Base-by-base conservation (phyloP, 2,329 filamentous ascomycete species). In the Trichoderma hamatum region DNA sequence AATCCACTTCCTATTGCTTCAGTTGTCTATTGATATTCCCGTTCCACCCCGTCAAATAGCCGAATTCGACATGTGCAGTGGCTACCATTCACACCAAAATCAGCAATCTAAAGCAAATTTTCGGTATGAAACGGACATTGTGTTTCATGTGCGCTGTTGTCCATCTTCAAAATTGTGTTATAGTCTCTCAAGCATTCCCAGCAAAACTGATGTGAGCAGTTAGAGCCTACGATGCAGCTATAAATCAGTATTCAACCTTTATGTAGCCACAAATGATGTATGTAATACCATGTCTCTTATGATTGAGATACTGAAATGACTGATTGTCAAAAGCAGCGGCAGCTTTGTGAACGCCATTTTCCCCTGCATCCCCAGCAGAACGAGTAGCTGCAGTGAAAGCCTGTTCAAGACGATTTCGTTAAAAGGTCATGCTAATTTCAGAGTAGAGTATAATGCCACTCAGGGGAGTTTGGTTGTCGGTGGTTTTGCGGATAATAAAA, bases 161-260 rank as follows among this genome's bases (percentile, higher is more conserved):
- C 59, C 21, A 16, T 62, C 39, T 26, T 49, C 10, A 62, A 14
- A 62, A 62, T 62, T 21, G 59, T 51, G 39, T 32, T 51, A n/a
- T 62, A 62, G 59, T 62, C 43, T 21, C 14, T 16, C 16, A 49
- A n/a, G n/a, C 59, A 62, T 34, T 62, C 59, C 59, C 59, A 62
- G 6, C 59, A 62, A 39, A 62, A 62, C 28, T 62, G 59, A 19
- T 62, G 30, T 32, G 21, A 30, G 28, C 59, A 62, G 21, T 39
- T 30, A 34, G 39, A 62, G 26, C 59, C 59, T 62, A 39, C 19
- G 36, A 13, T 62, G 32, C 51, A 14, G 13, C 51, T 32, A 34
- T 43, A 43, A 2, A 43, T 60, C 26, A 60, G 56, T 21, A 39
- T 28, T 11, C 32, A 11, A n/a, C 21, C 11, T 51, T 62, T 49